phyloP scores from a whole-genome alignment of 257 asterid species.

The Fraxinus cuspidata region DNA sequence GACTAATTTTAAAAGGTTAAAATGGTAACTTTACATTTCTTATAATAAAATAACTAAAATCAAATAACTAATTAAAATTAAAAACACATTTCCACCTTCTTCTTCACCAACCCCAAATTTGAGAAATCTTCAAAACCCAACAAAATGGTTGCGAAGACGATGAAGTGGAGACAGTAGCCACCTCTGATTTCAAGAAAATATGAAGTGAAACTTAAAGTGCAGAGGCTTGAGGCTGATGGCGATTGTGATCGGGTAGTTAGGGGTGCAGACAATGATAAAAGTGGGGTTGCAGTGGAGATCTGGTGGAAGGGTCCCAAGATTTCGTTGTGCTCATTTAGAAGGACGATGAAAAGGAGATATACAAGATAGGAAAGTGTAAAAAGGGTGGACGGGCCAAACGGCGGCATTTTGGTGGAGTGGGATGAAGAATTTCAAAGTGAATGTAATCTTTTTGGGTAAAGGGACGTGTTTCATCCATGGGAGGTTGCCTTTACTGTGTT shows the following conservation, averaged over 20 bases:
- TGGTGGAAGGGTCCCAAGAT: slow-evolving; percentile 62
- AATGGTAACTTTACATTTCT: no score
- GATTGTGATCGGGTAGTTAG: slow-evolving; percentile 64
- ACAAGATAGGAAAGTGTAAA: slow-evolving; percentile 56
- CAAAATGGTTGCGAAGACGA: slow-evolving; percentile 84
- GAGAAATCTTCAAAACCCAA: no score
- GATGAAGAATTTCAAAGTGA: slow-evolving; percentile 73
- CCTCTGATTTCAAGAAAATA: slow-evolving; percentile 65
- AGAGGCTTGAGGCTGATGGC: slow-evolving; percentile 43
- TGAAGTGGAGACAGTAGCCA: slow-evolving; percentile 99
- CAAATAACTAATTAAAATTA: no score
- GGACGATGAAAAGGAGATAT: slow-evolving; percentile 59
- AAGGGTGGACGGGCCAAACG: slow-evolving; percentile 33
- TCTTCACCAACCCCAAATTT: no score
- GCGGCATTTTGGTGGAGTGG: slow-evolving; percentile 74
- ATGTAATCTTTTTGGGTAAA: slow-evolving; percentile 68
- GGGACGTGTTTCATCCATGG: slow-evolving; percentile 91
- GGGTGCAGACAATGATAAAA: slow-evolving; percentile 49
- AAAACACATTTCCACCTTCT: no score
- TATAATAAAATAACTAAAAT: no score
- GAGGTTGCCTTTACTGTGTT: slow-evolving; percentile 79
- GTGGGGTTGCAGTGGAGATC: slow-evolving; percentile 62
- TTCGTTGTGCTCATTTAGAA: slow-evolving; percentile 55
- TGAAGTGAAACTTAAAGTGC: slow-evolving; percentile 59
- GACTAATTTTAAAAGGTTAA: no score